A percentile compares a stretch with the other conserved stretches of the same genome.
phyloP scores from a whole-genome alignment of 192 early-diverging fungal genomes.

The Gaertneriomyces semiglobifer region DNA sequence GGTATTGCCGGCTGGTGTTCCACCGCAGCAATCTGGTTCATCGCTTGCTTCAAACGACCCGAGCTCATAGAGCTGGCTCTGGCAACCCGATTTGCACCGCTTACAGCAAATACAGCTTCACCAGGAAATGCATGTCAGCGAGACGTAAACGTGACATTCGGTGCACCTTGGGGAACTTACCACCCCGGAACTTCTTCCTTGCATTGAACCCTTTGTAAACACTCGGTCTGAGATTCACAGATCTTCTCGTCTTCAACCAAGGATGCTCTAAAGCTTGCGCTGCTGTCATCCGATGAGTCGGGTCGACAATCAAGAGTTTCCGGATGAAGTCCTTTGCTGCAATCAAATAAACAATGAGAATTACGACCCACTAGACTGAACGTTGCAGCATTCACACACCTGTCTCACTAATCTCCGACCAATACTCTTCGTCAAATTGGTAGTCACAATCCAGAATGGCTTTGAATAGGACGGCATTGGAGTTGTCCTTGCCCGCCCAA shows the following conservation, averaged over 20 bases:
- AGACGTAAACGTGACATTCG: not conserved
- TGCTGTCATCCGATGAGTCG: conserved; percentile 56
- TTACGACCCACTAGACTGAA: not conserved
- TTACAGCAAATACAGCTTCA: conserved; percentile 22
- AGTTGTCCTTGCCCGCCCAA: conserved; percentile 38
- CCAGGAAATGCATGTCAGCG: not conserved
- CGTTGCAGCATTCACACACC: not conserved
- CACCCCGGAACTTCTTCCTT: conserved; percentile 63
- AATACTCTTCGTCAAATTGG: conserved; percentile 55
- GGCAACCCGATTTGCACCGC: conserved; percentile 10
- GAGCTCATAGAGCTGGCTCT: conserved; percentile 1
- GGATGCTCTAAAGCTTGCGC: conserved; percentile 41
- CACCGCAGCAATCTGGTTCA: too few species aligned
- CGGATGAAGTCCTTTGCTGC: conserved; percentile 79
- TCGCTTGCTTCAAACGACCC: too few species aligned
- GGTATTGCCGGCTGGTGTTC: too few species aligned
- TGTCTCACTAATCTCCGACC: conserved; percentile 34
- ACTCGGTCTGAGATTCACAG: conserved; percentile 53
- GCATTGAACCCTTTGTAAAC: conserved; percentile 67
- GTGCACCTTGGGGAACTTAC: not conserved
- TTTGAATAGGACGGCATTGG: conserved; percentile 59
- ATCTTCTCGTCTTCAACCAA: conserved; percentile 38
- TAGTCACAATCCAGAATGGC: conserved; percentile 67
- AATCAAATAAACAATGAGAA: conserved; percentile 45
- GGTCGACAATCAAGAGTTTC: conserved; percentile 63